Conservation (phyloP, 371 early-diverging fungal genomes). For the Cladochytrium tenue region DNA sequence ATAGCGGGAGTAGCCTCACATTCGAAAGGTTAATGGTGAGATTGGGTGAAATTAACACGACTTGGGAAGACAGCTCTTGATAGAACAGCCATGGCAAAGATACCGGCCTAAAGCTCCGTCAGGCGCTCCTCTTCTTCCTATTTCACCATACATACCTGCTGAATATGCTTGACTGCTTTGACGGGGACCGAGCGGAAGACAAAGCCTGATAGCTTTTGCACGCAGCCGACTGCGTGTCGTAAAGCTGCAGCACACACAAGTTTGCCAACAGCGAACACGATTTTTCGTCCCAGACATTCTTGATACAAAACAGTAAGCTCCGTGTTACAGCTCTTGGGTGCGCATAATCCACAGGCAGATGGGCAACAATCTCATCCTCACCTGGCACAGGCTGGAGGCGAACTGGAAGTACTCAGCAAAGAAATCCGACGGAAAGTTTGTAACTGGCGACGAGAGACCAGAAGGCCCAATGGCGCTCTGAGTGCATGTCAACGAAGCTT, state of each 20-base stretch:
- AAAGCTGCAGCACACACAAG: constrained; percentile 46
- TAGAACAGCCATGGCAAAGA: constrained; percentile 50
- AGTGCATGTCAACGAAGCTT: not conserved
- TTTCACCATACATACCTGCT: not conserved
- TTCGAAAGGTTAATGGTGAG: constrained; percentile 22
- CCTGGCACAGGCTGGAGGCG: constrained; percentile 31
- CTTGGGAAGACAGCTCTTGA: constrained; percentile 18
- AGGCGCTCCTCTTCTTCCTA: not conserved
- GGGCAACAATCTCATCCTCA: too few relatives aligned
- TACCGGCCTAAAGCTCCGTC: constrained; percentile 18
- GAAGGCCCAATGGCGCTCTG: constrained; percentile 26
- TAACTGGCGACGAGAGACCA: constrained; percentile 14
- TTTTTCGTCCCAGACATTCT: constrained; percentile 34
- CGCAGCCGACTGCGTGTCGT: constrained; percentile 25
- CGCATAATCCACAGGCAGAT: too few relatives aligned
- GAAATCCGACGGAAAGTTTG: constrained; percentile 36
- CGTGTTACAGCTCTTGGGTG: too few relatives aligned
- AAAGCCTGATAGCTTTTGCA: constrained; percentile 19
- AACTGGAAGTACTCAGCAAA: constrained; percentile 25
- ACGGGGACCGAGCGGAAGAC: constrained; percentile 5
- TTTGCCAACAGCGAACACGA: constrained; percentile 45
- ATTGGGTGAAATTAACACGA: constrained; percentile 22
- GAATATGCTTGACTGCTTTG: constrained; percentile 5
- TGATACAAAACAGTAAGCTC: not conserved
- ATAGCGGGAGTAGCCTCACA: constrained; percentile 4